Percentiles rank a stretch among this genome's conserved stretches.
These are phyloP conservation scores for Xylariaceae sp. DNA, from an alignment of 2,329 filamentous ascomycete species.

Conservation along the genomic window DNA sequence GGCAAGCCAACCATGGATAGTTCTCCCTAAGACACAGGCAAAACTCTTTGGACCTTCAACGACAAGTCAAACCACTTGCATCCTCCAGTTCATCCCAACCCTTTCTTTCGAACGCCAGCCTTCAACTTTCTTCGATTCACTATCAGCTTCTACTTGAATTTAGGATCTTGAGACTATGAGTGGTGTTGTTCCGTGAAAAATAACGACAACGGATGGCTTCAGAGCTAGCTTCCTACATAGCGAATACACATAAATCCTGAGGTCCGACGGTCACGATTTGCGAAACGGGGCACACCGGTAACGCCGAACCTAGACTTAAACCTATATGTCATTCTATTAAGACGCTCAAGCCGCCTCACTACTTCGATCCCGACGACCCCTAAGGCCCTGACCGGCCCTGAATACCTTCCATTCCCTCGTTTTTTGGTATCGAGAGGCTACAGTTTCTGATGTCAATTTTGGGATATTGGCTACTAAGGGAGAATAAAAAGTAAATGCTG, in stretches of 20 bases:
- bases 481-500: neutral
- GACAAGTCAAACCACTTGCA: conserved; percentile 7
- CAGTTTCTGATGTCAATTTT: neutral
- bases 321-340: conserved; percentile 16
- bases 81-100: neutral
- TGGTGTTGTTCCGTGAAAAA: neutral
- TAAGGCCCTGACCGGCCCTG: conserved; percentile 10
- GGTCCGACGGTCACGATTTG: neutral
- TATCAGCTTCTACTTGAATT: conserved; percentile 2
- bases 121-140: conserved; percentile 6
- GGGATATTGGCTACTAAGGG: neutral
- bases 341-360: conserved; percentile 22
- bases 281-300: conserved; percentile 8
- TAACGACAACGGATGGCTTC: neutral
- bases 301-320: conserved; percentile 8
- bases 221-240: neutral
- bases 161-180: neutral
- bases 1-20: conserved; percentile 14
- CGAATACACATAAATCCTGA: conserved; percentile 4
- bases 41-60: conserved; percentile 21
- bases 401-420: conserved; percentile 3
- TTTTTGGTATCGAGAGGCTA: conserved; percentile 6
- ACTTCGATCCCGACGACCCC: conserved; percentile 16
- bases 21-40: conserved; percentile 26
- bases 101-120: conserved; percentile 4